Evolutionary conservation across 208 protist species (phyloP), one percentile per base, ranked within the genome.

Genomic region (Acanthamoeba sp.): DNA sequence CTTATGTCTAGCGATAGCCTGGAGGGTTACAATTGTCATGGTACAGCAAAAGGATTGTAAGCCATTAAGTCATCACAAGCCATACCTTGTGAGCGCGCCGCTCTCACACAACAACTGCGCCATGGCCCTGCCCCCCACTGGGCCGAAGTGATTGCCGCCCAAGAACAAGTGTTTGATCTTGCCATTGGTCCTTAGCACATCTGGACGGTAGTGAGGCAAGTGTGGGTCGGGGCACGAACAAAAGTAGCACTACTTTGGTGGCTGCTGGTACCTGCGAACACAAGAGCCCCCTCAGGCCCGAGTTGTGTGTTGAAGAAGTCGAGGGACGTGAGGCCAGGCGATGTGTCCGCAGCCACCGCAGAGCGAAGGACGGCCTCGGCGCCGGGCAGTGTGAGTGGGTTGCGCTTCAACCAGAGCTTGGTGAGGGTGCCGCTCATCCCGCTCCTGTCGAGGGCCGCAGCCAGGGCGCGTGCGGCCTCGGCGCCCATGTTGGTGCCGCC

Each of bases 241-340:
- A 4, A 24, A 62, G 55, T 24, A 71, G 62, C 10, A 6, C 48
- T 55, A 16, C 48, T 55, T 55, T 6, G 6, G 48, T 55, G 48
- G 48, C 48, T 36, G 32, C n/a, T 22, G 0, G 45, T 38, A 87
- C 78, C 78, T 27, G 78, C 78, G 62, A 87, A 87, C 18, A 38
- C 12, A 14, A 10, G 16, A 4, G 78, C 78, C 29, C 45, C 78
- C 48, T 87, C 45, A 9, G 78, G 45, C 3, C 78, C 78, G 7
- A 87, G 45, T 22, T 87, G 45, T 9, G 78, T 38, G 45, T 87
- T 87, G 78, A 87, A 87, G 38, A 87, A 87, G n/a, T 87, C 78
- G 27, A 87, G 78, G 29, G 45, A 62, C 7, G 78, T 87, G 78
- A 87, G 78, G n/a, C n/a, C 10, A 14, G 78, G 78, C 45, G 78